phyloP scores from a whole-genome alignment of 345 rosid species.

The Eucalyptus marginata region DNA sequence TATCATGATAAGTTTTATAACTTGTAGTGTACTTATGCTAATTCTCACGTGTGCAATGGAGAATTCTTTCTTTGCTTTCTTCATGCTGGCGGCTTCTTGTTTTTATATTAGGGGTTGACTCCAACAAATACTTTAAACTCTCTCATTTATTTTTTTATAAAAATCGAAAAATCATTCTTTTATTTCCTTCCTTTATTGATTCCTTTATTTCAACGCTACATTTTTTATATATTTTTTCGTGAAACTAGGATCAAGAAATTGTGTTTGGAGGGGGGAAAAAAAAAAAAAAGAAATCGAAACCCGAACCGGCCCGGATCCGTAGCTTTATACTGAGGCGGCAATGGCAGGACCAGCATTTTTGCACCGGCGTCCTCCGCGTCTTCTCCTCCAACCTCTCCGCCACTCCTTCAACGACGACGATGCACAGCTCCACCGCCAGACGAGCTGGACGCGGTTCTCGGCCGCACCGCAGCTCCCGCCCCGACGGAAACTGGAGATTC shows the following conservation, averaged over 20 bases:
- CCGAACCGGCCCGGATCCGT: background rate
- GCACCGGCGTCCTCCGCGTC: background rate
- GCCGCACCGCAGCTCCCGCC: background rate
- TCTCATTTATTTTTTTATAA: no score
- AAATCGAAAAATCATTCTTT: no score
- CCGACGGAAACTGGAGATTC: background rate
- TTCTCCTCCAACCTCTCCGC: background rate
- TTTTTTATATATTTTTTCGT: no score
- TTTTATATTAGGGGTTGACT: no score
- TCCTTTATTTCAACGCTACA: background rate
- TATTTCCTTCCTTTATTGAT: background rate
- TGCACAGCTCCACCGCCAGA: background rate
- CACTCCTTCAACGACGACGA: background rate
- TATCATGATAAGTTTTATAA: rapidly evolving
- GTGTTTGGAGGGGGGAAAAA: rapidly evolving
- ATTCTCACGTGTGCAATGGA: no score
- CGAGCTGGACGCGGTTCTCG: background rate
- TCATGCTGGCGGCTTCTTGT: no score
- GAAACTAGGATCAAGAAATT: background rate
- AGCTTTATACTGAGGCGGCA: background rate
- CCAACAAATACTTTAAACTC: background rate
- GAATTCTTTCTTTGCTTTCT: no score
- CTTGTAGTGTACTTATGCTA: no score
- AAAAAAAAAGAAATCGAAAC: background rate
- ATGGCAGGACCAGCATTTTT: background rate